These are phyloP conservation scores for Talaromyces sp. DNA, from an alignment of 2,329 filamentous ascomycete genomes.

Conservation along the genomic window DNA sequence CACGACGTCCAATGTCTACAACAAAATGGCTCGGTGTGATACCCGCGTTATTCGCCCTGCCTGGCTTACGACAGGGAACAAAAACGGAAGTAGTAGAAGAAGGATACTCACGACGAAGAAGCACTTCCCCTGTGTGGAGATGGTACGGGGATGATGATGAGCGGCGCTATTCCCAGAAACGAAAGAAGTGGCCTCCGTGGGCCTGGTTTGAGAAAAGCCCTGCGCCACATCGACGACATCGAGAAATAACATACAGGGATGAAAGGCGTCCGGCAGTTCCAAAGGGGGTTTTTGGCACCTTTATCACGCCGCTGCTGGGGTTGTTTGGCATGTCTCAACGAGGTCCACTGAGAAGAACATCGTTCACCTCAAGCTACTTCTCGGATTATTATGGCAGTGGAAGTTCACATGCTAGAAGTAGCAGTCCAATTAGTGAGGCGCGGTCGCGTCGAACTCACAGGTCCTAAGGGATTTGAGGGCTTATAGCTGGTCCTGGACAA, in stretches of 20 bases:
- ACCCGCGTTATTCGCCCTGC: background rate
- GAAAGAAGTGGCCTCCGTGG: background rate
- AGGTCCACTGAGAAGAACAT: background rate
- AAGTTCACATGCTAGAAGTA: background rate
- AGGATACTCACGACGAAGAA: background rate
- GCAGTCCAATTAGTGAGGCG: background rate
- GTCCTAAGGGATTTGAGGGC: background rate
- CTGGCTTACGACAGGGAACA: background rate
- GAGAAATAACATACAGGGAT: too few species aligned
- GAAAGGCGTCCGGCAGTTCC: too few species aligned
- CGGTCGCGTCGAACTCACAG: background rate
- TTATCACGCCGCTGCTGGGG: too few species aligned
- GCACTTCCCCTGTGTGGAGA: background rate
- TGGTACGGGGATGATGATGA: background rate
- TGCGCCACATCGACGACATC: too few species aligned
- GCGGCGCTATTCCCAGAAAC: background rate
- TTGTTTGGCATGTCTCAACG: too few species aligned
- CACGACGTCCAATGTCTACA: too few species aligned
- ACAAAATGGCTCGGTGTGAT: background rate
- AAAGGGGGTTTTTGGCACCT: too few species aligned
- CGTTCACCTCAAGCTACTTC: background rate
- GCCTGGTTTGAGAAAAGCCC: background rate
- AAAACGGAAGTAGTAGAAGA: background rate
- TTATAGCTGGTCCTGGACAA: background rate
- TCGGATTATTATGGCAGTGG: background rate